phyloP scores from a whole-genome alignment of 2,329 filamentous ascomycete species.

The Fonsecaea pedrosoi region DNA sequence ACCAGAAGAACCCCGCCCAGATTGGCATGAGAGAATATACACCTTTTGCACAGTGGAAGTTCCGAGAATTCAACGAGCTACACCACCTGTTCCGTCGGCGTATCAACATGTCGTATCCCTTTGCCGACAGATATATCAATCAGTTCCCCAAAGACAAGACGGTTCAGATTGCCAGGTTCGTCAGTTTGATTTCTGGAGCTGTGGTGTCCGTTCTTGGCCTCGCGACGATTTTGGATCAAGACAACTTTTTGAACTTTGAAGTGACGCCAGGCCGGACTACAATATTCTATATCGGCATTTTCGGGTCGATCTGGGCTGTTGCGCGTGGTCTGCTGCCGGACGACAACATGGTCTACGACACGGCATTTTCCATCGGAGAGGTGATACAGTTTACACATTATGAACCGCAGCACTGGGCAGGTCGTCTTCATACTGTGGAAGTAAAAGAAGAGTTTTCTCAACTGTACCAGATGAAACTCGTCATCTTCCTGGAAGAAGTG shows the following conservation, averaged over 20 bases:
- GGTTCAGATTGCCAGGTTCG: constrained; percentile 80
- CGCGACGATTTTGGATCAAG: constrained; percentile 85
- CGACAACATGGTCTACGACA: constrained; percentile 88
- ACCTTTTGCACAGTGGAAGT: constrained; percentile 94
- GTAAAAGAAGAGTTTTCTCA: constrained; percentile 88
- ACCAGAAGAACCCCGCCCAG: constrained; percentile 88
- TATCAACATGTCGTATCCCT: constrained; percentile 92
- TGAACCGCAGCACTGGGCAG: constrained; percentile 85
- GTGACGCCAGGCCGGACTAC: constrained; percentile 87
- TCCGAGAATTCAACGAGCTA: constrained; percentile 96
- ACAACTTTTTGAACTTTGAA: constrained; percentile 89
- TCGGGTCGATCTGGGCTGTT: constrained; percentile 82
- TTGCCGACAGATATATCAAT: constrained; percentile 88
- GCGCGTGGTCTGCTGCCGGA: constrained; percentile 84
- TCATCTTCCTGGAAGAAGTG: constrained; percentile 92
- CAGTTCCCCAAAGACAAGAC: constrained; percentile 97
- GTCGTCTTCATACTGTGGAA: constrained; percentile 89
- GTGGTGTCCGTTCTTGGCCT: constrained; percentile 84
- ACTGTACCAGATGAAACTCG: constrained; percentile 88
- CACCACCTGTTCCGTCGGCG: constrained; percentile 89
- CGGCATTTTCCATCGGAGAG: constrained; percentile 83
- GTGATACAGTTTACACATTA: constrained; percentile 95
- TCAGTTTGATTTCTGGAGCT: constrained; percentile 86
- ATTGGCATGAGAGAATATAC: constrained; percentile 91
- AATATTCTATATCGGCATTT: constrained; percentile 85